These are phyloP conservation scores for Saposhnikovia divaricata DNA, from an alignment of 129 eudicot genomes.

Conservation along the genomic window DNA sequence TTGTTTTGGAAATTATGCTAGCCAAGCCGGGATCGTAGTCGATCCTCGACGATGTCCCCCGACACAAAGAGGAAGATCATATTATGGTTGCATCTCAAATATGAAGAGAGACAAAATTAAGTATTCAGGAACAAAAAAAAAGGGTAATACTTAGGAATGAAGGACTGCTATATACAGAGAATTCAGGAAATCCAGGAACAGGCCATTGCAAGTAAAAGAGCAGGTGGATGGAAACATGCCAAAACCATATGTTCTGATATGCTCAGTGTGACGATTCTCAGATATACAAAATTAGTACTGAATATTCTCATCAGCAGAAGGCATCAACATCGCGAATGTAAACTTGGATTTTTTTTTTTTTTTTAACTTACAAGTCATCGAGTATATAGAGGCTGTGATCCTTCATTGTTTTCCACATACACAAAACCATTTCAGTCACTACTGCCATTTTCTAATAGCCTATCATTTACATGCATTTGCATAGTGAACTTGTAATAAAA, in stretches of 20 bases:
- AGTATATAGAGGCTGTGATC: background rate
- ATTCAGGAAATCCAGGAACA: background rate
- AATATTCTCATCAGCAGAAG: background rate
- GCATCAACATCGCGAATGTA: background rate
- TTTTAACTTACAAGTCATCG: background rate
- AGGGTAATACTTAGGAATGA: background rate
- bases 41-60: slow-evolving; percentile 87
- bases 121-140: background rate
- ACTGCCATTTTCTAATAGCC: background rate
- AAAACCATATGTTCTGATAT: no score
- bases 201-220: background rate
- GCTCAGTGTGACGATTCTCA: background rate
- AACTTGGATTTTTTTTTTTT: no score
- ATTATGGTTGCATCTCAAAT: slow-evolving; percentile 8
- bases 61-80: slow-evolving; percentile 23
- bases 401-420: background rate
- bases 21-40: slow-evolving; percentile 63
- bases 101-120: background rate
- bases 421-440: background rate
- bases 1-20: slow-evolving; percentile 70
- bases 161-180: background rate
- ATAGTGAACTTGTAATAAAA: background rate
- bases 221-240: background rate
- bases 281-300: background rate
- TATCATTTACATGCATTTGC: background rate